Evolutionary conservation across 129 eudicot species (phyloP), one percentile per base, ranked within the genome.

Genomic region (Deinandra increscens): DNA sequence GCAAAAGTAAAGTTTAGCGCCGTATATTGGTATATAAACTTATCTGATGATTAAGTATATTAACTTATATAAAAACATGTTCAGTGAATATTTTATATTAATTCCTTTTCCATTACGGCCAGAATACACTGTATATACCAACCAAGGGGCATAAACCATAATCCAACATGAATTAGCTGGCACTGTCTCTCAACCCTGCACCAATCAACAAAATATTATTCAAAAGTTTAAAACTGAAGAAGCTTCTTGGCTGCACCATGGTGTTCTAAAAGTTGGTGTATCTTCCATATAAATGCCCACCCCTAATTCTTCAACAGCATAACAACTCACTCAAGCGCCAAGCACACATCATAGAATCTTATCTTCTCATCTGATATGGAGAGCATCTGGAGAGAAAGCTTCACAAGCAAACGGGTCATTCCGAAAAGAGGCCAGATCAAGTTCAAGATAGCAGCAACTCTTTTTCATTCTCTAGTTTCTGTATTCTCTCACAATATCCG

Each of bases 341-440:
- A 36, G 6, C 1, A 55, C 38, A 55, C 62, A 23, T 48, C 74
- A 72, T 8, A 38, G 33, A 20, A 19, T 46, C 44, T 33, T 5
- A 5, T 2, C 31, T 19, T 20, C 15, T 34, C 20, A 17, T 17
- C 6, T 19, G 73, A 44, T 7, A 81, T 76, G 81, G 74, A 71
- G 63, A 76, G 26, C 59, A 53, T 66, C 60, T 56, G 41, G 37
- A 65, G 48, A 68, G 63, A 69, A 61, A 76, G 75, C 44, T 55
- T 26, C 14, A 66, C 72, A 42, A 72, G 67, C 74, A 76, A 70
- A 71, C 69, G 85, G 76, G 75, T 74, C 2, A n/a, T 84, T 42
- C 89, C 89, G 6, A 76, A 63, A 73, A 83, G 96, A 45, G 96
- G 96, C 5, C 91, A 81, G 64, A 77, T 85, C 44, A 88, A 85